phyloP scores from a whole-genome alignment of 208 protist species.

The Angomonas desouzai region DNA sequence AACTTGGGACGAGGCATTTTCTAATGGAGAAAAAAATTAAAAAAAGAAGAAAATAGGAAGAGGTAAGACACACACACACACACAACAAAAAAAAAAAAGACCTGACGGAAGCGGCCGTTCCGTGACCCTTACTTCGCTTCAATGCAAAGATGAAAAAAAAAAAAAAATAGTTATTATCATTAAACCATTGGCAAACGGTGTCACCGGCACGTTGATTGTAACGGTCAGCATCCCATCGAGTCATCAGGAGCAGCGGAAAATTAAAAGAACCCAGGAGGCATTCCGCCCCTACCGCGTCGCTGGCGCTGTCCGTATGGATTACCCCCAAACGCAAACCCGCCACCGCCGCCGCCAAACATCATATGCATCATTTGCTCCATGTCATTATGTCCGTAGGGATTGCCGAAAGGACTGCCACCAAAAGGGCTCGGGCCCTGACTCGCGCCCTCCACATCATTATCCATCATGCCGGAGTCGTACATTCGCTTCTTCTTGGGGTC shows the following conservation, averaged over 20 bases:
- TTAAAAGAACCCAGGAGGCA: slow-evolving; percentile 9
- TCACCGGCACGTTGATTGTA: not conserved
- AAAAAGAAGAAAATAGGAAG: slow-evolving; percentile 14
- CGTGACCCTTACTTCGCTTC: too few relatives aligned
- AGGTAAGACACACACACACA: slow-evolving; percentile 2
- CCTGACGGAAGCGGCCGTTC: too few relatives aligned
- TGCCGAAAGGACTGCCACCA: slow-evolving; percentile 19
- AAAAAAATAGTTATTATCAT: slow-evolving; percentile 1
- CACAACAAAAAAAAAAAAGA: slow-evolving; percentile 1
- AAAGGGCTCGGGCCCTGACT: slow-evolving; percentile 11
- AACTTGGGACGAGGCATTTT: slow-evolving; percentile 71
- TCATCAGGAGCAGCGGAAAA: not conserved
- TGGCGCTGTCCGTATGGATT: slow-evolving; percentile 17
- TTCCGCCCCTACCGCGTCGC: slow-evolving; percentile 21
- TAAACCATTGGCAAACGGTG: not conserved
- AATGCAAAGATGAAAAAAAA: slow-evolving; percentile 12
- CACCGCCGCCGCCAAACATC: slow-evolving; percentile 43
- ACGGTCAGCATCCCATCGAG: too few relatives aligned
- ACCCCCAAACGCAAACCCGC: slow-evolving; percentile 23
- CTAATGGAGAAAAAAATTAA: slow-evolving; percentile 10
- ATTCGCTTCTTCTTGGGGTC: slow-evolving; percentile 85
- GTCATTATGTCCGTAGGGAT: slow-evolving; percentile 27
- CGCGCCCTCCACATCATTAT: slow-evolving; percentile 79
- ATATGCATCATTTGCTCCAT: slow-evolving; percentile 54
- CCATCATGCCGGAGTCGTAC: slow-evolving; percentile 88